A percentile compares a stretch with the other conserved stretches of the same genome.
Conservation (phyloP, 805 yeast genomes). For the Ogataea nitratoaversa region DNA sequence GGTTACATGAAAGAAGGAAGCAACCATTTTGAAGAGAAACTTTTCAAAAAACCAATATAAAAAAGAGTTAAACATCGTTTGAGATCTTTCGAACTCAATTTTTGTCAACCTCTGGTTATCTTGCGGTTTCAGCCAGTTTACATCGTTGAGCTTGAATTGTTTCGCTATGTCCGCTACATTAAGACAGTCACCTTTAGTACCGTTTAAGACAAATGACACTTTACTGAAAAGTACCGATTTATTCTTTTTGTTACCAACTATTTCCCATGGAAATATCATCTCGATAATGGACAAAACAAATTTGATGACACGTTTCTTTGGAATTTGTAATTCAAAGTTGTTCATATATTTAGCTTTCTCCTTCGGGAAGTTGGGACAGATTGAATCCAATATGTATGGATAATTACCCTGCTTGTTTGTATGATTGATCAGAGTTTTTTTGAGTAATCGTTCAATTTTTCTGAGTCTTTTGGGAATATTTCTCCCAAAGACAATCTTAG, state of each 20-base stretch:
- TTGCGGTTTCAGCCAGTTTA: conserved; percentile 51
- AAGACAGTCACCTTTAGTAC: conserved; percentile 35
- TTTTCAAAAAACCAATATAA: conserved; percentile 53
- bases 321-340: conserved; percentile 32
- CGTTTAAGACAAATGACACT: conserved; percentile 35
- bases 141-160: conserved; percentile 38
- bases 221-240: conserved; percentile 35
- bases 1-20: conserved; percentile 63
- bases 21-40: conserved; percentile 44
- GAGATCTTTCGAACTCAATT: conserved; percentile 39
- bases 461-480: conserved; percentile 23
- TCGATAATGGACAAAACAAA: conserved; percentile 42
- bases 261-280: conserved; percentile 44
- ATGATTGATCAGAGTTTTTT: conserved; percentile 32
- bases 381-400: conserved; percentile 31
- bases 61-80: conserved; percentile 36
- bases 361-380: conserved; percentile 24
- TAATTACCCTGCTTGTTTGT: conserved; percentile 28
- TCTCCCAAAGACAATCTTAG: conserved; percentile 7
- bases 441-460: conserved; percentile 18
- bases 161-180: conserved; percentile 29
- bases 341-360: conserved; percentile 2
- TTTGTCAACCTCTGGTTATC: conserved; percentile 28
- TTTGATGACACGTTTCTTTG: conserved; percentile 33
- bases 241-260: conserved; percentile 53